Evolutionary conservation across 2,329 filamentous ascomycete genomes (phyloP), one percentile per base, ranked within the genome.

Genomic region (Epichloe hybrida): DNA sequence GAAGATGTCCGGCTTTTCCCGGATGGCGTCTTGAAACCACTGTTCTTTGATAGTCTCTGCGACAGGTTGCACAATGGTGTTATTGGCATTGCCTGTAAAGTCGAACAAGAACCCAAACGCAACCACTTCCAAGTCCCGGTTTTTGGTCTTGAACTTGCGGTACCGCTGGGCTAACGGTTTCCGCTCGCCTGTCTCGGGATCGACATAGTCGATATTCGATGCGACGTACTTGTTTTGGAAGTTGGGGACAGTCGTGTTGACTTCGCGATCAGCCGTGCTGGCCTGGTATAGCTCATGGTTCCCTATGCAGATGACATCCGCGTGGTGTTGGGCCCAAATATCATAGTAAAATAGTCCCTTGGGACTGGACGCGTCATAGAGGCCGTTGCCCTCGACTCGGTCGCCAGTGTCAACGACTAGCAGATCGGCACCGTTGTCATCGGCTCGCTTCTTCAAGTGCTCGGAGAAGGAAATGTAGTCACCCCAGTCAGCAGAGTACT

Each of bases 381-480:
- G 77, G 1, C 91, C 93, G 63, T 95, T 97, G 37, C 91, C 89
- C 66, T 97, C 93, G 59, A 96, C 80, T 6, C 91, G 80, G 62
- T 97, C 93, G 53, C 93, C 93, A 0, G 90, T 96, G 64, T 98
- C 93, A 55, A 98, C 73, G n/a, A 98, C 72, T n/a, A 98, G 72
- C 15, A 98, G 72, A 64, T 98, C 93, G 31, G 79, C 80, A 43
- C 88, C 89, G 49, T 83, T 75, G 1, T 81, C 77, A 61, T 96
- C 86, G 50, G 89, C 88, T 62, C 80, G 83, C 57, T 81, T 76
- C 51, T 80, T 84, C 74, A 98, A 80, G 63, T 91, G 88, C 37
- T 84, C 74, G 36, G 89, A 81, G 63, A 98, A 96, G 6, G 91
- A 96, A 60, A 97, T 78, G 67, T 97, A 98, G 69, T 98, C 93